phyloP scores from a whole-genome alignment of 805 yeast genomes.

The Cyberlindnera xylosilytica region DNA sequence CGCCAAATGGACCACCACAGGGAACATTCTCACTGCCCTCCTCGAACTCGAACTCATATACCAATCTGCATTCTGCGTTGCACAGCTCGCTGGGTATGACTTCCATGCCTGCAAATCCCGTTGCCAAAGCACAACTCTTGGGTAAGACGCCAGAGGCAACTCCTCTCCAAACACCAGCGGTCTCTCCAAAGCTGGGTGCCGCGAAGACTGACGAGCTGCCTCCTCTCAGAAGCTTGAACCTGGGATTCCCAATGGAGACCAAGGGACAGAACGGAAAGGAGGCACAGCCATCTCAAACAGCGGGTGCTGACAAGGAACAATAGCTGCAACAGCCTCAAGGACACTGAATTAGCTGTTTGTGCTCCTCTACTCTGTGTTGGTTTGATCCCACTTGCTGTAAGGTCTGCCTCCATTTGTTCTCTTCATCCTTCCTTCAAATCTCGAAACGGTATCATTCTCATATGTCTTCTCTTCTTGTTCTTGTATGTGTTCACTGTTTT shows the following conservation, averaged over 20 bases:
- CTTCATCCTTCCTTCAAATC: too few species aligned
- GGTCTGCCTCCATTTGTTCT: too few species aligned
- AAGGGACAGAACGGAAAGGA: slow-evolving; percentile 1
- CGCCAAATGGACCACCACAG: slow-evolving; percentile 14
- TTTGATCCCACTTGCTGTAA: too few species aligned
- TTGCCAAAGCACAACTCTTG: slow-evolving; percentile 15
- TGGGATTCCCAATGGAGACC: slow-evolving; percentile 26
- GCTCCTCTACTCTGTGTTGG: too few species aligned
- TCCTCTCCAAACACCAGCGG: slow-evolving; percentile 27
- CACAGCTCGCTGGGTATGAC: slow-evolving; percentile 23
- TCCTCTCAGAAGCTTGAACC: slow-evolving; percentile 26
- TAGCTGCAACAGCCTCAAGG: too few species aligned
- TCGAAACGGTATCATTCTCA: too few species aligned
- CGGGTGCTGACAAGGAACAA: too few species aligned
- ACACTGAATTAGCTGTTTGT: too few species aligned
- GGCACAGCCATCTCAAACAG: too few species aligned
- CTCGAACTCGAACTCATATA: slow-evolving; percentile 22
- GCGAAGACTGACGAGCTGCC: slow-evolving; percentile 25
- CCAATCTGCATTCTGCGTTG: slow-evolving; percentile 25
- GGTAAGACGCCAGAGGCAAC: slow-evolving; percentile 31
- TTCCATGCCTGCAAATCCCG: slow-evolving; percentile 9
- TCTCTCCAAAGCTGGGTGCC: slow-evolving; percentile 25
- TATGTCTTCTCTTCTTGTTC: too few species aligned
- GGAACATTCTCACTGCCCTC: slow-evolving; percentile 16
- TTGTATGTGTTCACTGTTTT: too few species aligned